A percentile compares a stretch with the other conserved stretches of the same genome.
Evolutionary conservation across 1,284 basidiomycete species (phyloP).

Genomic region (Rhodotorula sp.): DNA sequence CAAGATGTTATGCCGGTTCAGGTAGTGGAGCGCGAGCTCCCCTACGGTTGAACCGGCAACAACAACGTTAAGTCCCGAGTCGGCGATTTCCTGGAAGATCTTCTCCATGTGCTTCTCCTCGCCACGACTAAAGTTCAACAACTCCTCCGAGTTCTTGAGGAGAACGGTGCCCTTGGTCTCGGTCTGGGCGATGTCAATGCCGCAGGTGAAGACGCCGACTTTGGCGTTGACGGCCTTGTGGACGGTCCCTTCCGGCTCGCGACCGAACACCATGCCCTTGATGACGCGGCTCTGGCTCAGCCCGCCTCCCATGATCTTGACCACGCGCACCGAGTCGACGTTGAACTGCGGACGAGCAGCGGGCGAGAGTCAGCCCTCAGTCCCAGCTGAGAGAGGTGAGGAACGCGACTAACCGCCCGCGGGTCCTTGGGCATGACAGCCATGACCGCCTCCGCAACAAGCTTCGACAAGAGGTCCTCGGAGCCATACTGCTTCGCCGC

Average conservation of each 20-base stretch:
- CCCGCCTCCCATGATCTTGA: constrained; percentile 96
- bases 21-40: constrained; percentile 95
- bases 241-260: constrained; percentile 85
- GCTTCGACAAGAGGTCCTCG: constrained; percentile 75
- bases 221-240: constrained; percentile 81
- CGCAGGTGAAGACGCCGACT: constrained; percentile 90
- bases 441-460: constrained; percentile 90
- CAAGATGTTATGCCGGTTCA: constrained; percentile 88
- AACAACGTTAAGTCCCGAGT: constrained; percentile 90
- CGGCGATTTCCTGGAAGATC: constrained; percentile 97
- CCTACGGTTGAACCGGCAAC: constrained; percentile 90
- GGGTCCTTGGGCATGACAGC: constrained; percentile 80
- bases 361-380: not conserved
- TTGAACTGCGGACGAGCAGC: constrained; percentile 65
- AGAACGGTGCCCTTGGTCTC: constrained; percentile 99
- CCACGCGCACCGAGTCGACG: constrained; percentile 96
- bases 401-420: constrained; percentile 29
- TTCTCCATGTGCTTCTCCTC: constrained; percentile 96
- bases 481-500: constrained; percentile 97
- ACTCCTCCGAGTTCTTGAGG: constrained; percentile 91
- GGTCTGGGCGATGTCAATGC: constrained; percentile 89
- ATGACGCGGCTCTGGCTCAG: constrained; percentile 81
- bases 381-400: constrained; percentile 25
- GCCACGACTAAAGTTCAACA: constrained; percentile 91
- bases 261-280: constrained; percentile 95